Base-by-base conservation (phyloP, 805 yeast species). In the Jamesozyma lodderae region DNA sequence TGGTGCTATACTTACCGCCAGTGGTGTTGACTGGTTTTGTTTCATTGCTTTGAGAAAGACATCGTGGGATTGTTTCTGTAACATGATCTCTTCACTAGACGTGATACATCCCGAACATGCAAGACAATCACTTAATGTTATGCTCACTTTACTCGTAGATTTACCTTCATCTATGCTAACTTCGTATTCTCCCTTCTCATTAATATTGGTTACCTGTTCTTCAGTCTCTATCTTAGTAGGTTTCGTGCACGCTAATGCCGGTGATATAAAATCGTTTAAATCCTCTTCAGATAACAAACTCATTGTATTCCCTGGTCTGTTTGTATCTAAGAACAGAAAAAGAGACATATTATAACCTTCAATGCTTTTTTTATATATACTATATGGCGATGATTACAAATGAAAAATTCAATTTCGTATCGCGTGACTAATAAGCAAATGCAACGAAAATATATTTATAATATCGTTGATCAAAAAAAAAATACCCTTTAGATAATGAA, bases 81-180 rank as follows among this genome's bases (percentile, higher is more conserved):
- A 81, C 33, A 92, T 64, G 6, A 92, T 86, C 45, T 90, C 95
- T 56, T 92, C 98, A n/a, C 96, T 94, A 4, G 95, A 83, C 0
- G 98, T 92, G 38, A 92, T 86, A 59, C 98, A 92, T 0, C 98
- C 98, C 7, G 94, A 78, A 55, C 98, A 92, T 0, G 98, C 98
- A 38, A 92, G 66, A 61, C 98, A 92, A 64, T 92, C 98, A 15
- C 87, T 79, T 36, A 92, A 63, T 1, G 92, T 81, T 33, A 92
- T 90, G 46, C 83, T 90, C 0, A 96, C 97, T 37, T 86, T 78
- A 20, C 79, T 71, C 6, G 86, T 64, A 15, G n/a, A n/a, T n/a
- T 72, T 69, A 7, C 80, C 67, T 3, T 68, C 77, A 42, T 75
- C 79, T 33, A 72, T 69, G 5, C 80, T 74, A 2, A 86, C 87